A percentile compares a stretch with the other conserved stretches of the same genome.
Conservation (phyloP, 23 red algal species). For the Gracilaria domingensis region DNA sequence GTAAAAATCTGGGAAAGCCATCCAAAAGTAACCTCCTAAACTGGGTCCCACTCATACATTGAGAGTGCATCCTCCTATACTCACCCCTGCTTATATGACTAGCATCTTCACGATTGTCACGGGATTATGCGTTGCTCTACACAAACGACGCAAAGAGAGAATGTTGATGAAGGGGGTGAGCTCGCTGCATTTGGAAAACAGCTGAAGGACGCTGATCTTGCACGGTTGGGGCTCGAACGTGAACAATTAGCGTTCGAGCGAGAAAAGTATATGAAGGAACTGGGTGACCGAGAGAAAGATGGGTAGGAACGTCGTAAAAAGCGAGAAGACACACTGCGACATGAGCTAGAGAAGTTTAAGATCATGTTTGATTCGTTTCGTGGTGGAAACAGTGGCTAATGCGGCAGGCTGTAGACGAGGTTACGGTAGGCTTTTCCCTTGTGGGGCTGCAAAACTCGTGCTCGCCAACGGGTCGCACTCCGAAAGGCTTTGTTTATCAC, state of each 20-base stretch:
- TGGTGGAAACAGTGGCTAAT: too few species aligned
- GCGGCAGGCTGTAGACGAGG: too few species aligned
- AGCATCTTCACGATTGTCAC: too few species aligned
- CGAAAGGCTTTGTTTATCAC: conserved; percentile 30
- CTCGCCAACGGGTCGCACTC: not conserved
- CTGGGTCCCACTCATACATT: too few species aligned
- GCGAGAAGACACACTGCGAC: not conserved
- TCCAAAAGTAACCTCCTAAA: too few species aligned
- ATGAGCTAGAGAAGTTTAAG: conserved; percentile 7
- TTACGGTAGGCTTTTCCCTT: not conserved
- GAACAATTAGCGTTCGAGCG: not conserved
- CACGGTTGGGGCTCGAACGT: not conserved
- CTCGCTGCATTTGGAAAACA: not conserved
- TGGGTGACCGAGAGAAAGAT: conserved; percentile 14
- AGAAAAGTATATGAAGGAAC: conserved; percentile 24
- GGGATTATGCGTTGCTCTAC: too few species aligned
- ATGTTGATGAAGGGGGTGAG: too few species aligned
- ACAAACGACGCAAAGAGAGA: too few species aligned
- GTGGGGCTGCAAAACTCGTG: not conserved
- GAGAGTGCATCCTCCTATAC: too few species aligned
- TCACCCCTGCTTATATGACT: too few species aligned
- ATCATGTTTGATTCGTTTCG: conserved; percentile 1
- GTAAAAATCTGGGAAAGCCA: too few species aligned
- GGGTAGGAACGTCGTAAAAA: not conserved
- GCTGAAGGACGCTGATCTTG: conserved; percentile 37